Conservation (phyloP, 805 yeast genomes). For the Candida xyloterini region DNA sequence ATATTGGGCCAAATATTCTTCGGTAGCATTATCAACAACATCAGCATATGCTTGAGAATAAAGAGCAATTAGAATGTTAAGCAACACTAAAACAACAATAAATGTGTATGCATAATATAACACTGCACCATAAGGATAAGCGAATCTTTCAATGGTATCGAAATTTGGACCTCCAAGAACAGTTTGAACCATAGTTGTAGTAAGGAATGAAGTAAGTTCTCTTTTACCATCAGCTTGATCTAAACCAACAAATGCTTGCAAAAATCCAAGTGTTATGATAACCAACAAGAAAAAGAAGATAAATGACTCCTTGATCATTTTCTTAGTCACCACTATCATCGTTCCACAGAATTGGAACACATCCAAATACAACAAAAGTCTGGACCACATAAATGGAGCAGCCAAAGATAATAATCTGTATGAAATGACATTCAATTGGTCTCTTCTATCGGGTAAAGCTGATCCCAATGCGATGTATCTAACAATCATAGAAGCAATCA, state of each 20-base stretch:
- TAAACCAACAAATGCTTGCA: constrained; percentile 83
- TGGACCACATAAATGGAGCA: constrained; percentile 84
- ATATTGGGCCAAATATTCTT: constrained; percentile 80
- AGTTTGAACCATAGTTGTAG: constrained; percentile 64
- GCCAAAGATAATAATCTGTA: constrained; percentile 73
- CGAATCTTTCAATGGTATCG: constrained; percentile 64
- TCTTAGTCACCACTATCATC: constrained; percentile 79
- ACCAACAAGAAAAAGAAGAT: constrained; percentile 72
- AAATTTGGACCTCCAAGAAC: constrained; percentile 75
- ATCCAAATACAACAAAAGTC: constrained; percentile 73
- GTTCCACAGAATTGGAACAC: constrained; percentile 82
- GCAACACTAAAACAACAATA: constrained; percentile 66
- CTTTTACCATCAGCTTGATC: constrained; percentile 85
- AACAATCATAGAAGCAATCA: constrained; percentile 51
- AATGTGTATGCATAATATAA: constrained; percentile 77
- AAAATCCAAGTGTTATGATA: constrained; percentile 72
- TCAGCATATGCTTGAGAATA: constrained; percentile 81
- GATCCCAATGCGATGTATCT: constrained; percentile 45
- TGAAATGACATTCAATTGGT: constrained; percentile 35
- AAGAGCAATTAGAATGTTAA: constrained; percentile 81
- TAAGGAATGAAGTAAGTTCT: constrained; percentile 65
- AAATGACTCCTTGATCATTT: constrained; percentile 85
- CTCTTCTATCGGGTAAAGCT: constrained; percentile 24
- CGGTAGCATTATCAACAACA: constrained; percentile 77
- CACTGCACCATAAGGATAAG: constrained; percentile 82